phyloP scores from a whole-genome alignment of 306 rosid species.

The Casuarina glauca region DNA sequence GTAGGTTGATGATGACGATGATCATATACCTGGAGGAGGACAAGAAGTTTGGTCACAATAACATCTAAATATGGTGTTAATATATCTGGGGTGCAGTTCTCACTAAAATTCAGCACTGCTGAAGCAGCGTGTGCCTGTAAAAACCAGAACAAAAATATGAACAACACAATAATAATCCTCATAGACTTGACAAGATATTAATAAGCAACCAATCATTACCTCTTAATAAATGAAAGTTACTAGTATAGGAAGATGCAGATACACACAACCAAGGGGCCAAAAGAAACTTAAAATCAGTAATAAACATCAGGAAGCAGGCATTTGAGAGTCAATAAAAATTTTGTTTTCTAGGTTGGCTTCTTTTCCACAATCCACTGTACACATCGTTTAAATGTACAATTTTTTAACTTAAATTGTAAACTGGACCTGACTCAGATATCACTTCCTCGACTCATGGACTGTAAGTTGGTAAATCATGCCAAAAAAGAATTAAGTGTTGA shows the following conservation, averaged over 20 bases:
- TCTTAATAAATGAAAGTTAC: neutral
- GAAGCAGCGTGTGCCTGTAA: constrained; percentile 84
- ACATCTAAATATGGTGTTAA: constrained; percentile 72
- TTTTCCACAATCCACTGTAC: neutral
- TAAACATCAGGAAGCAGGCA: neutral
- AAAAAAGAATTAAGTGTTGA: too few relatives aligned
- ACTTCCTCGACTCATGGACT: neutral
- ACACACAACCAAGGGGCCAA: neutral
- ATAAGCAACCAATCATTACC: too few relatives aligned
- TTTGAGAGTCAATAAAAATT: neutral
- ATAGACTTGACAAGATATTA: too few relatives aligned
- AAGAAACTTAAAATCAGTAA: neutral
- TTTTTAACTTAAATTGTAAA: neutral
- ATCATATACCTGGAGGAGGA: constrained; percentile 64
- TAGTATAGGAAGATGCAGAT: neutral
- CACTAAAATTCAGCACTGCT: constrained; percentile 71
- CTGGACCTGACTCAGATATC: neutral
- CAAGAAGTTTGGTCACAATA: constrained; percentile 68
- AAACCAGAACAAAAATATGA: constrained; percentile 5
- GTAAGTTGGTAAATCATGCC: neutral
- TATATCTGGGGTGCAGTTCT: constrained; percentile 67
- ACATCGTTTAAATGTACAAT: too few relatives aligned
- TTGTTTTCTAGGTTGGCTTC: neutral
- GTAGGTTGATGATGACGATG: constrained; percentile 2
- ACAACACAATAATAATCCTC: too few relatives aligned